Conservation (phyloP, 2,329 filamentous ascomycete species). For the Claviceps maximensis region DNA sequence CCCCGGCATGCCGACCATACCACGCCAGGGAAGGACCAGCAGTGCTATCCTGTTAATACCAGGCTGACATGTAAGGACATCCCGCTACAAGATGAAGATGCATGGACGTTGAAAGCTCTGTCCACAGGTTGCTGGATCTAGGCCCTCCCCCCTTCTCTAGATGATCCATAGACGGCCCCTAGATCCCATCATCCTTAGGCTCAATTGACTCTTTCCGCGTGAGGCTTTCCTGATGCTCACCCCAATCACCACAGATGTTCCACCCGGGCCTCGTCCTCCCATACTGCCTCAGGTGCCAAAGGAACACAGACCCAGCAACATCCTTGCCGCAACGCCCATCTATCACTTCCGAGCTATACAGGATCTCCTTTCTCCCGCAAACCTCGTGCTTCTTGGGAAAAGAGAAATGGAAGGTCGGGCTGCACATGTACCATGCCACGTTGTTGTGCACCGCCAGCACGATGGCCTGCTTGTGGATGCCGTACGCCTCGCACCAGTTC, state of each 20-base stretch:
- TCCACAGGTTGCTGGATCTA: no score
- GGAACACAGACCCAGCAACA: neutral
- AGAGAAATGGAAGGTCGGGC: neutral
- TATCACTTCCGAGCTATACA: neutral
- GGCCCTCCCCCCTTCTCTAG: no score
- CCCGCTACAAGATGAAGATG: no score
- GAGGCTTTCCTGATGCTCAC: neutral
- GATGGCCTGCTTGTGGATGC: neutral
- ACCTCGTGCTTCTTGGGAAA: neutral
- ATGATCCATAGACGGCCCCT: no score
- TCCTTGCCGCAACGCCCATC: neutral
- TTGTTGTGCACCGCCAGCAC: constrained; percentile 2
- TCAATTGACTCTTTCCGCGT: neutral
- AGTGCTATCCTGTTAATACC: no score
- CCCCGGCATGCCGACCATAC: no score
- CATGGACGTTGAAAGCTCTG: no score
- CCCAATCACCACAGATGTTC: neutral
- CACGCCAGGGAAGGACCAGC: no score
- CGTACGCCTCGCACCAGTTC: constrained; percentile 5
- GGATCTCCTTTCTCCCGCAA: neutral
- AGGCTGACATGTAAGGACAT: no score
- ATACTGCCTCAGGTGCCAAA: neutral
- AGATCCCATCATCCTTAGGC: neutral
- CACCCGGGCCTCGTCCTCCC: neutral
- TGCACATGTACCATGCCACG: constrained; percentile 5